A percentile compares a stretch with the other conserved stretches of the same genome.
These are phyloP conservation scores for Coelastrella sp. DNA, from an alignment of 139 green algal genomes.

Conservation along the genomic window DNA sequence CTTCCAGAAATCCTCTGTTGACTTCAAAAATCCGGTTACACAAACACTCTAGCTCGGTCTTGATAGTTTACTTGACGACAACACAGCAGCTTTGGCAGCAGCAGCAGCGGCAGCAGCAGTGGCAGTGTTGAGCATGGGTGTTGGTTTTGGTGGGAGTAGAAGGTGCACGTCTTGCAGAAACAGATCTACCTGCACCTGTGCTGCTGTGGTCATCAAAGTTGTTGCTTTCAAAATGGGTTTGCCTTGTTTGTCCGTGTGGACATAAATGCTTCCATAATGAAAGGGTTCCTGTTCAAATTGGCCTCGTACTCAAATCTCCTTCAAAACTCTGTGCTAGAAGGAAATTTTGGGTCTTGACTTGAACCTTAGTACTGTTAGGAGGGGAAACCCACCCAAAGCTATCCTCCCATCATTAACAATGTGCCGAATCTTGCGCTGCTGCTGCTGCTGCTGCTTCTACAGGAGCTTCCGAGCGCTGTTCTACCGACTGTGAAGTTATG, in stretches of 20 bases:
- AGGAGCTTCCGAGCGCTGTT: conserved; percentile 6
- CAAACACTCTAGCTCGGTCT: no score
- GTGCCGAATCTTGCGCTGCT: not conserved
- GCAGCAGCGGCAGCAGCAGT: not conserved
- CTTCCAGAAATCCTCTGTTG: no score
- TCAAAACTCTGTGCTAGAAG: no score
- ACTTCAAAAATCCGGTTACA: no score
- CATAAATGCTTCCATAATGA: no score
- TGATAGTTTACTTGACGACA: no score
- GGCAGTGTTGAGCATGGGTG: not conserved
- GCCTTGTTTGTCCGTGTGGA: not conserved
- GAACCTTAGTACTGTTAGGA: no score
- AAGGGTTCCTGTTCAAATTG: no score
- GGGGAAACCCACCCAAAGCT: no score
- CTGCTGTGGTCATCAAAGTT: no score
- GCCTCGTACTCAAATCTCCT: no score
- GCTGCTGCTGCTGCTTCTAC: not conserved
- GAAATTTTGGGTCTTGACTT: no score
- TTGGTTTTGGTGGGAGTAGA: not conserved
- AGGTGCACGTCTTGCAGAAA: not conserved
- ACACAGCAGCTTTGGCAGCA: not conserved
- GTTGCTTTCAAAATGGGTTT: not conserved
- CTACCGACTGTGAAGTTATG: conserved; percentile 89
- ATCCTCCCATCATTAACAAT: not conserved
- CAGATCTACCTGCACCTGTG: not conserved